A percentile compares a stretch with the other conserved stretches of the same genome.
Conservation (phyloP, 2,329 filamentous ascomycete species). For the Aciculosporium take region DNA sequence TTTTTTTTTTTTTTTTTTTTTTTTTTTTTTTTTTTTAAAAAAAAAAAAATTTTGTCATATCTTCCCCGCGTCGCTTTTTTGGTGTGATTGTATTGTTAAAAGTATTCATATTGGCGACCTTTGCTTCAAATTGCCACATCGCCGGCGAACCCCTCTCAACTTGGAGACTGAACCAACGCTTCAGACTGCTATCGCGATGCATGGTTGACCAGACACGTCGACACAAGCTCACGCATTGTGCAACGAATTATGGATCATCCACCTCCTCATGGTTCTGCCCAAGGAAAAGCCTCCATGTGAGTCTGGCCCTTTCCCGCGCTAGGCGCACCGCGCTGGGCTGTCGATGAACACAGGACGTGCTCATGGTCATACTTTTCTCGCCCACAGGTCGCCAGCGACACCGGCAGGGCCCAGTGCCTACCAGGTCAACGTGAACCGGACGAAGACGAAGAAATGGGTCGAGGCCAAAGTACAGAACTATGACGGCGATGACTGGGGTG, state of each 20-base stretch:
- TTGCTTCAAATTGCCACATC: not conserved
- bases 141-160: not conserved
- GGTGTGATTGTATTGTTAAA: not conserved
- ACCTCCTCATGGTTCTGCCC: conserved; percentile 15
- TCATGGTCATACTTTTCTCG: conserved; percentile 7
- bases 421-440: conserved; percentile 73
- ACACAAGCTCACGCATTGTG: not conserved
- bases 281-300: conserved; percentile 16
- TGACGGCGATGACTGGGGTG: conserved; percentile 89
- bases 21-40: not conserved
- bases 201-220: conserved; percentile 2
- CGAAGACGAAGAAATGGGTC: conserved; percentile 90
- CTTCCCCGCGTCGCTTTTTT: too few species aligned
- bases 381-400: conserved; percentile 17
- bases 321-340: not conserved
- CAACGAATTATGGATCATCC: conserved; percentile 16
- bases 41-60: too few species aligned
- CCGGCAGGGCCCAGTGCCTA: conserved; percentile 33
- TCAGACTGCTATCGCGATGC: conserved; percentile 1
- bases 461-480: conserved; percentile 78
- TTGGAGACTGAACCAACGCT: not conserved
- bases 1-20: not conserved
- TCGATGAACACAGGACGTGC: not conserved
- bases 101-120: not conserved
- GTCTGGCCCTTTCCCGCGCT: conserved; percentile 1